Evolutionary conservation across 192 early-diverging fungal species (phyloP), one percentile per base, ranked within the genome.

Genomic region (Coemansia sp.): DNA sequence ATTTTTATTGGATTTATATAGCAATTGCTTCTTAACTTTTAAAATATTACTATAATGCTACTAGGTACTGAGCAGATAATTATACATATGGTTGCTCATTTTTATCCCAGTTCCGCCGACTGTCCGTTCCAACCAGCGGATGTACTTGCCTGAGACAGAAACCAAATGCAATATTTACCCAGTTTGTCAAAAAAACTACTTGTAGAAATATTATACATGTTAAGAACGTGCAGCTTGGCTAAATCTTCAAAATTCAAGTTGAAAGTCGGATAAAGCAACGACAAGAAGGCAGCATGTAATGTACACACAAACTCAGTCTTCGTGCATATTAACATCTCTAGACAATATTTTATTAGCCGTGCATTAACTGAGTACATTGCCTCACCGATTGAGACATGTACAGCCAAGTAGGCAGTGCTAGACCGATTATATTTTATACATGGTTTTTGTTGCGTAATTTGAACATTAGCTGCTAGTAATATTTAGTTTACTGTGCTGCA

Each of bases 191-290:
- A 11, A 21, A 85, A 49, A 86, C 96, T 67, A 88, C 89, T 2
- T 92, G 91, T 60, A 94, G 94, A 11, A 92, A 98, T 72, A 93
- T 97, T 65, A 76, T 88, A 1, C 83, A 75, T 7, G 86, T 98
- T 38, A 72, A 76, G 53, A 71, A 84, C 52, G 90, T 91, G 4
- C 96, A 98, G 82, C 96, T 21, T 21, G 21, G 21, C 21, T 21
- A 21, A 21, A 21, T 21, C 21, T 21, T 21, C 21, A 21, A 21
- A 21, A 21, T 21, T 21, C 0, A 21, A 21, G 21, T 21, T 21
- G 21, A 21, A 21, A 21, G 21, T 21, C 21, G 21, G 97, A 62
- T 87, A 92, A 3, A 68, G 81, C 22, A 85, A 86, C 58, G 94
- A 94, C 14, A 86, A 96, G 3, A 56, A 90, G 63, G 93, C 93